Evolutionary conservation across 768 basidiomycete species (phyloP).

Genomic region (Peribolospora kevripleyi): DNA sequence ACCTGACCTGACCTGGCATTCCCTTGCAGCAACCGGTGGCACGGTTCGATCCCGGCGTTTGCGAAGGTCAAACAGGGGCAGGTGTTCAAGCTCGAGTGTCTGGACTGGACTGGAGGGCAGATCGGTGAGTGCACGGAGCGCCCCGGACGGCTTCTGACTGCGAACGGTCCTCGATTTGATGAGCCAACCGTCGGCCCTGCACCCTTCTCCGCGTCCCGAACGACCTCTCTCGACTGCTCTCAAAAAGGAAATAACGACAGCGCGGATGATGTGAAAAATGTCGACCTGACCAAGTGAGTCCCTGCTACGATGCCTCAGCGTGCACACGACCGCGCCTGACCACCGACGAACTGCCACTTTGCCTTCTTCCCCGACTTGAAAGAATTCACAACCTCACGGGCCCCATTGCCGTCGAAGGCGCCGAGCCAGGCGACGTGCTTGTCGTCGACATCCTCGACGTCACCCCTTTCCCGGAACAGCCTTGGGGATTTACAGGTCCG

Average conservation of each 20-base stretch:
- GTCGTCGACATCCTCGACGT: conserved; percentile 56
- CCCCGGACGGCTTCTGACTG: too few species aligned
- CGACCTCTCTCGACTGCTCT: too few species aligned
- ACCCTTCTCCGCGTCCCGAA: too few species aligned
- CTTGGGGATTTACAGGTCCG: conserved; percentile 7
- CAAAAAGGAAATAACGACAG: conserved; percentile 33
- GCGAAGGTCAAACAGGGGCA: conserved; percentile 34
- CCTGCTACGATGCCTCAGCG: too few species aligned
- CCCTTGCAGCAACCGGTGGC: conserved; percentile 16
- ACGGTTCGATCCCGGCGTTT: conserved; percentile 37
- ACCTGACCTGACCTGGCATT: neutral
- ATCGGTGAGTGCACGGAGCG: conserved; percentile 24
- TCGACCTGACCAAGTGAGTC: conserved; percentile 31
- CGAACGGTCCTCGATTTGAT: too few species aligned
- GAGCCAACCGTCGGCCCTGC: neutral
- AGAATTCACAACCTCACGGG: conserved; percentile 50
- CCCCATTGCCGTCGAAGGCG: conserved; percentile 46
- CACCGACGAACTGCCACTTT: too few species aligned
- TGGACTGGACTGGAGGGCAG: conserved; percentile 46
- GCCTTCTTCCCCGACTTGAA: conserved; percentile 1
- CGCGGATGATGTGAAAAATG: conserved; percentile 41
- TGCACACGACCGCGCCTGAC: too few species aligned
- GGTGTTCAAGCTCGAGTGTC: conserved; percentile 47
- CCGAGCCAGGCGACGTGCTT: conserved; percentile 54
- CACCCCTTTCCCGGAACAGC: neutral